Percentiles rank a stretch among this genome's conserved stretches.
Conservation (phyloP, 305 asterid species). For the Rubia tinctorum region DNA sequence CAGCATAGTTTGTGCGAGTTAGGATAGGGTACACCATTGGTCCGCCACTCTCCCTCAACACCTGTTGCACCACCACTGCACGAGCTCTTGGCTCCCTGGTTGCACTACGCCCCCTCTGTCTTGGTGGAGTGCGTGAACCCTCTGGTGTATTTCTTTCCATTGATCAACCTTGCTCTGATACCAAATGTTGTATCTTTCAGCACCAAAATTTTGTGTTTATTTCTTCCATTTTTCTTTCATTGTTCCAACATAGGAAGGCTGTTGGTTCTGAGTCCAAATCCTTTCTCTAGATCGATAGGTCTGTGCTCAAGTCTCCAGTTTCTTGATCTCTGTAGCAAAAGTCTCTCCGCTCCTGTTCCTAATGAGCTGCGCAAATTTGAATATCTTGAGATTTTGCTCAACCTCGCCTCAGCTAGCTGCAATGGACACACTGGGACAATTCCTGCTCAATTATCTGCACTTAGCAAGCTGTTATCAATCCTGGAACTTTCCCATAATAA, state of each 20-base stretch:
- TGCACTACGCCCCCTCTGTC: too few species aligned
- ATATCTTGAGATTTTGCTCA: conserved; percentile 42
- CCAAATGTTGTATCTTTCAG: too few species aligned
- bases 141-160: too few species aligned
- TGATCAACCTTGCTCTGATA: too few species aligned
- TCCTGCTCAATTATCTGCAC: conserved; percentile 37
- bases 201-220: too few species aligned
- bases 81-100: too few species aligned
- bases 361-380: conserved; percentile 34
- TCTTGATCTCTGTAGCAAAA: conserved; percentile 42
- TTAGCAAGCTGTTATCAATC: conserved; percentile 32
- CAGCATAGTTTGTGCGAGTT: too few species aligned
- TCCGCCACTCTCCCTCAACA: too few species aligned
- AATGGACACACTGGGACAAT: conserved; percentile 35
- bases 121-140: too few species aligned
- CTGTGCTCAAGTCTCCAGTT: conserved; percentile 43
- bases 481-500: conserved; percentile 40
- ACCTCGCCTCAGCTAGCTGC: conserved; percentile 31
- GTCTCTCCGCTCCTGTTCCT: conserved; percentile 36
- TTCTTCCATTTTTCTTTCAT: too few species aligned
- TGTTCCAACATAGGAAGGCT: conserved; percentile 37
- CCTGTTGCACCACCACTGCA: too few species aligned
- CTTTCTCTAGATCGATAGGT: conserved; percentile 37
- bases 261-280: conserved; percentile 33
- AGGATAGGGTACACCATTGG: too few species aligned